phyloP scores from a whole-genome alignment of 2,329 filamentous ascomycete species.

The Fusarium heterosporum region DNA sequence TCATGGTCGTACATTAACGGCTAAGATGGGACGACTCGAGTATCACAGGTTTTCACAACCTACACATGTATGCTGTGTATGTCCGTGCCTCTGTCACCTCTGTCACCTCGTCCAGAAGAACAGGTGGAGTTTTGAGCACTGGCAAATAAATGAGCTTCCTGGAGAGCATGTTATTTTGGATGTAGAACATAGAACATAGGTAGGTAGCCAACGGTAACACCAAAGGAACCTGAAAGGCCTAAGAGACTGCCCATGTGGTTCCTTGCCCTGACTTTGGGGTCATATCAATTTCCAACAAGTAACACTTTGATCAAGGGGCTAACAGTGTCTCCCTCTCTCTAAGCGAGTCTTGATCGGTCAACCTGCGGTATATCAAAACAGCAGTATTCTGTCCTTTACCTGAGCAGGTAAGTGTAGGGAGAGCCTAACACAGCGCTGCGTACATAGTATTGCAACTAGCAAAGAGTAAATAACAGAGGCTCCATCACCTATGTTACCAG shows the following conservation, averaged over 20 bases:
- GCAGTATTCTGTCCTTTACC: neutral
- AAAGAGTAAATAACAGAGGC: neutral
- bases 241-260: neutral
- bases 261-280: neutral
- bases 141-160: neutral
- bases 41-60: conserved; percentile 35
- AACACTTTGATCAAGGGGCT: neutral
- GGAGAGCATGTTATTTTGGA: neutral
- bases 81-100: conserved; percentile 2
- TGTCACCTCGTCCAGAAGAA: neutral
- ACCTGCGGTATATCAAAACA: neutral
- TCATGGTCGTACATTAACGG: conserved; percentile 45
- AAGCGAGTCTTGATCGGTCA: neutral
- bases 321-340: neutral
- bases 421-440: too few relatives aligned
- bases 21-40: conserved; percentile 35
- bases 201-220: neutral
- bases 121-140: neutral
- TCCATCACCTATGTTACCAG: neutral
- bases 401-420: too few relatives aligned
- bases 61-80: conserved; percentile 24
- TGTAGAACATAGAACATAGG: neutral
- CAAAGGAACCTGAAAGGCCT: neutral
- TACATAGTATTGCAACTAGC: neutral
- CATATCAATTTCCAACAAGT: neutral